Base-by-base conservation (phyloP, 139 green algal species). In the Monoraphidium neglectum region DNA sequence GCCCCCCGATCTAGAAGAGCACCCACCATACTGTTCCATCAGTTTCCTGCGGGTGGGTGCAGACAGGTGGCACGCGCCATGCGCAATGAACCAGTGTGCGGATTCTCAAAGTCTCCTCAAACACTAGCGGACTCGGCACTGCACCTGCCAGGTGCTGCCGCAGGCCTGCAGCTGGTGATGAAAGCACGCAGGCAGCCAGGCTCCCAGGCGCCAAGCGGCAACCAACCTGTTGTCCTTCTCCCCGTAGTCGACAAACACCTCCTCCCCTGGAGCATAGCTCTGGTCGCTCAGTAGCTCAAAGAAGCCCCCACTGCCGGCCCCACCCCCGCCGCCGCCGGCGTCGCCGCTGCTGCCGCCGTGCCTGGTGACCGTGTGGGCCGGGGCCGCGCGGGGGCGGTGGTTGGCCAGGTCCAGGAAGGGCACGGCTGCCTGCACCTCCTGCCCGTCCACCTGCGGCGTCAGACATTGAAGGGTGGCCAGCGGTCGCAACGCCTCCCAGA, bases 11-110 rank as follows among this genome's bases (percentile, higher is more conserved):
- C 78, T 72, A 61, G 67, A 26, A 36, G 83, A 16, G 2, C 79
- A 56, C 64, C 85, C 85, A 1, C 83, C 87, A 37, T 92, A 90
- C 69, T 84, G 78, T 51, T 86, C 76, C 51, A 92, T 77, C 43
- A 92, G 72, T 2, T 84, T 62, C 72, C 84, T 91, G 81, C 71
- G 63, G 2, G 68, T 53, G 51, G 4, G 28, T 21, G 18, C 18
- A 18, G 18, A 60, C 8, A 1, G 15, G 51, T 24, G 30, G 40
- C 8, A 30, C 40, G 6, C 56, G 65, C 36, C 51, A 60, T 60
- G 21, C 51, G 51, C 21, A 28, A 60, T 60, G 21, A 28, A 60
- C 51, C 21, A 60, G 18, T 60, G 51, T 60, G 18, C 18, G 18
- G 21, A 18, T 28, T 60, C 21, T 28, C 12, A 10, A 2, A 47